Conservation (phyloP, 2,329 filamentous ascomycete genomes). For the Aureobasidium musti region DNA sequence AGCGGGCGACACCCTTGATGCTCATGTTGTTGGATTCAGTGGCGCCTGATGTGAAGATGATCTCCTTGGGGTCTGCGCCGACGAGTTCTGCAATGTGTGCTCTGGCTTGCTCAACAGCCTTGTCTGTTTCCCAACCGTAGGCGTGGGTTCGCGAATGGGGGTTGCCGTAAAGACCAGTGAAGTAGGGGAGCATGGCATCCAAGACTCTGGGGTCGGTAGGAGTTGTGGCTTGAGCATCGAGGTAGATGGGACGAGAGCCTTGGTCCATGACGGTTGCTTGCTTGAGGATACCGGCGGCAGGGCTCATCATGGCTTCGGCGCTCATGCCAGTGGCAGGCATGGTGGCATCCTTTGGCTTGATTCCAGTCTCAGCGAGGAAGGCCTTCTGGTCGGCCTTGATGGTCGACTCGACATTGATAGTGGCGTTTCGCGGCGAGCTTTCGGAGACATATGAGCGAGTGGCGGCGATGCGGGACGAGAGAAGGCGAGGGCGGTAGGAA, state of each 20-base stretch:
- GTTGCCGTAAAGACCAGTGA: slow-evolving; percentile 92
- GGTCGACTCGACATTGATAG: slow-evolving; percentile 77
- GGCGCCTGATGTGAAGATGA: slow-evolving; percentile 96
- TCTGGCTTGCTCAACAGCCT: slow-evolving; percentile 85
- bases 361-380: slow-evolving; percentile 63
- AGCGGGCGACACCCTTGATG: slow-evolving; percentile 95
- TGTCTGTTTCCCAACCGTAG: slow-evolving; percentile 98
- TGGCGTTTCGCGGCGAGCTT: slow-evolving; percentile 75
- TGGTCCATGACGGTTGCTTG: slow-evolving; percentile 92
- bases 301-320: slow-evolving; percentile 72
- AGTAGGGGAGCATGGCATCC: slow-evolving; percentile 94
- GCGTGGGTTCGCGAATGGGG: slow-evolving; percentile 96
- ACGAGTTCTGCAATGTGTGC: slow-evolving; percentile 82
- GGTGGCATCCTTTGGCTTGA: slow-evolving; percentile 57
- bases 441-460: slow-evolving; percentile 79
- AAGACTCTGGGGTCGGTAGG: slow-evolving; percentile 92
- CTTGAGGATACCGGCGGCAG: slow-evolving; percentile 73
- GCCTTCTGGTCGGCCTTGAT: slow-evolving; percentile 85
- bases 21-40: slow-evolving; percentile 99
- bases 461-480: slow-evolving; percentile 33
- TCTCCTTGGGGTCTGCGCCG: slow-evolving; percentile 94
- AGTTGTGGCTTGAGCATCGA: slow-evolving; percentile 98
- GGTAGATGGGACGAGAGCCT: slow-evolving; percentile 90
- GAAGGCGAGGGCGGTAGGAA: slow-evolving; percentile 45
- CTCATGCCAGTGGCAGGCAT: slow-evolving; percentile 61